Evolutionary conservation across 768 basidiomycete genomes (phyloP).

Genomic region (Trametes sanguinea): DNA sequence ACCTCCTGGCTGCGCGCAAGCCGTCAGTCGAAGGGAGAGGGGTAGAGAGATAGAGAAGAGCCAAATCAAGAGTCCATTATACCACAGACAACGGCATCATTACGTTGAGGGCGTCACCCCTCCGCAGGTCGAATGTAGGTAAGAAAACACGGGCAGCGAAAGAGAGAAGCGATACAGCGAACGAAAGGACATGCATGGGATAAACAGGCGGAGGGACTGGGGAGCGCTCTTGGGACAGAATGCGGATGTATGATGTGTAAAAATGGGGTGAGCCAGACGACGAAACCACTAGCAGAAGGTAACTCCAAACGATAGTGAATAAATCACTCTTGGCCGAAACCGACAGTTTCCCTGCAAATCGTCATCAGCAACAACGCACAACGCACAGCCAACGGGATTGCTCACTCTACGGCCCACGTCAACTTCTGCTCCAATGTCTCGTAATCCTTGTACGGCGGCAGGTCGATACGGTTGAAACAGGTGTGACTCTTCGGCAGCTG

Average conservation of each 20-base stretch:
- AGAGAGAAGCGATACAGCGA: slow-evolving; percentile 3
- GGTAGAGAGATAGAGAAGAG: neutral
- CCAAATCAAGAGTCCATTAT: slow-evolving; percentile 6
- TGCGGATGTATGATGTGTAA: neutral
- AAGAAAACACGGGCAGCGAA: neutral
- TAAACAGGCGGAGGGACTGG: neutral
- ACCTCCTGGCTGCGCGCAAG: neutral
- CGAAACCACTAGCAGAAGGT: neutral
- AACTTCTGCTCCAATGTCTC: slow-evolving; percentile 93
- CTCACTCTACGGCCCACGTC: slow-evolving; percentile 91
- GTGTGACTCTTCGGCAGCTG: slow-evolving; percentile 96
- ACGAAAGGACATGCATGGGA: slow-evolving; percentile 10
- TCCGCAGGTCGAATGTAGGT: neutral
- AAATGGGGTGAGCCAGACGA: neutral
- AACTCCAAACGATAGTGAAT: neutral
- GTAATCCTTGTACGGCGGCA: slow-evolving; percentile 98
- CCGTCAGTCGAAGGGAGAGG: no score
- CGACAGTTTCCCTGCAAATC: slow-evolving; percentile 77
- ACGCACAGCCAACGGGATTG: slow-evolving; percentile 27
- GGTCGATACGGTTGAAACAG: slow-evolving; percentile 95
- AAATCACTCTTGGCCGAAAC: slow-evolving; percentile 87
- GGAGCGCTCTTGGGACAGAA: neutral
- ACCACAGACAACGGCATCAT: slow-evolving; percentile 10
- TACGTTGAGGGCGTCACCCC: neutral
- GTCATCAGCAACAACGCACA: slow-evolving; percentile 5